Evolutionary conservation across 352 stramenopile genomes (phyloP), one percentile per base, ranked within the genome.

Genomic region (Pythium sp.): DNA sequence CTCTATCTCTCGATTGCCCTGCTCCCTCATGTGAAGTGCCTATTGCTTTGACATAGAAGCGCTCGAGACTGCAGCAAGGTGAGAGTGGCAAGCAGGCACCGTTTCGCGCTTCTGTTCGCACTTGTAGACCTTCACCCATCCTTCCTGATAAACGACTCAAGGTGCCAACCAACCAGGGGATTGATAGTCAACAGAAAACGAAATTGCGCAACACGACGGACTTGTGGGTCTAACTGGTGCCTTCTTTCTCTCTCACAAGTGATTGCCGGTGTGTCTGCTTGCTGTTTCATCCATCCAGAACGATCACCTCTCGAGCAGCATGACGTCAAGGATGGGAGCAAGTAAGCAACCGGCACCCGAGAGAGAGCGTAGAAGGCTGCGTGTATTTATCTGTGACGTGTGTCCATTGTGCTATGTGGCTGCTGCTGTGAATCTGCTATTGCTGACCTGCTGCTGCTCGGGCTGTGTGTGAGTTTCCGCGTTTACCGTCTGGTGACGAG

Each of bases 401-500:
- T 46, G 28, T 28, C 28, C 20, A 30, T 20, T 58, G 14, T 36
- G 26, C 53, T 58, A 32, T n/a, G n/a, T 58, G 71, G 43, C 53
- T 65, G 18, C 60, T 51, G 36, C 36, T 43, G 30, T 5, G 36
- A 46, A 30, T 38, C 8, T 38, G 32, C 12, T 46, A 18, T 3
- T 62, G 53, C 36, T 43, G 12, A 46, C 36, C 14, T 28, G 34
- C 15, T 67, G n/a, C 18, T 51, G 43, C 43, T 51, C 6, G 41
- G 14, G 28, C 54, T 60, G 54, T 59, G 28, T 59, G 26, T 38
- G 15, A 9, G 14, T 51, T 43, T 26, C 51, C 32, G 14, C 30
- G 59, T 51, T 79, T 93, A 93, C 80, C 85, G 83, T 86, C 83
- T 82, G 65, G 75, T 78, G 58, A 93, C 58, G 46, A 81, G 69